Conservation (phyloP, 257 asterid genomes). For the Solanum etuberosum region DNA sequence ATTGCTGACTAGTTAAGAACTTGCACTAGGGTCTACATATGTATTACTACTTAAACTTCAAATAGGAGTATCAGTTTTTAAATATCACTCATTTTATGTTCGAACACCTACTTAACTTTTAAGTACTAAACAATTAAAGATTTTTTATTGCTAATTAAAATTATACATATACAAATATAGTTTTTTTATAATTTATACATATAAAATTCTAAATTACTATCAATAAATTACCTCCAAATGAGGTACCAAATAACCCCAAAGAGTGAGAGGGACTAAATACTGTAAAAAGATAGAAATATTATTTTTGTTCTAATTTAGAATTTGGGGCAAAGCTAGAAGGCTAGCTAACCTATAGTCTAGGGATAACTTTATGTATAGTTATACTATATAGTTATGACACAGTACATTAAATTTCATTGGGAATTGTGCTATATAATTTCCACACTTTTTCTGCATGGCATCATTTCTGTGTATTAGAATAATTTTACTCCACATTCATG, state of each 20-base stretch:
- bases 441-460: not conserved
- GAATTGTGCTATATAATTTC: not conserved
- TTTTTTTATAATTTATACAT: too few relatives aligned
- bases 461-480: not conserved
- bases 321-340: not conserved
- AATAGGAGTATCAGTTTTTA: too few relatives aligned
- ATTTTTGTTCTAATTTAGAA: not conserved
- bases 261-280: not conserved
- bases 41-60: too few relatives aligned
- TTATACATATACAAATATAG: not conserved
- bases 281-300: not conserved
- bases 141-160: too few relatives aligned
- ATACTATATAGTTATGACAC: not conserved
- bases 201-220: not conserved
- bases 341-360: not conserved
- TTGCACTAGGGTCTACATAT: not conserved
- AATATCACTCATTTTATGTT: not conserved
- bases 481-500: not conserved
- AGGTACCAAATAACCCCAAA: not conserved
- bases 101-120: not conserved
- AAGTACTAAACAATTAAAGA: not conserved
- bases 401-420: not conserved
- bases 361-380: not conserved
- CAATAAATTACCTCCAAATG: not conserved
- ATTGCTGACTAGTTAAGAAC: not conserved